Evolutionary conservation across 768 basidiomycete genomes (phyloP).

Genomic region (Amanita rubescens): DNA sequence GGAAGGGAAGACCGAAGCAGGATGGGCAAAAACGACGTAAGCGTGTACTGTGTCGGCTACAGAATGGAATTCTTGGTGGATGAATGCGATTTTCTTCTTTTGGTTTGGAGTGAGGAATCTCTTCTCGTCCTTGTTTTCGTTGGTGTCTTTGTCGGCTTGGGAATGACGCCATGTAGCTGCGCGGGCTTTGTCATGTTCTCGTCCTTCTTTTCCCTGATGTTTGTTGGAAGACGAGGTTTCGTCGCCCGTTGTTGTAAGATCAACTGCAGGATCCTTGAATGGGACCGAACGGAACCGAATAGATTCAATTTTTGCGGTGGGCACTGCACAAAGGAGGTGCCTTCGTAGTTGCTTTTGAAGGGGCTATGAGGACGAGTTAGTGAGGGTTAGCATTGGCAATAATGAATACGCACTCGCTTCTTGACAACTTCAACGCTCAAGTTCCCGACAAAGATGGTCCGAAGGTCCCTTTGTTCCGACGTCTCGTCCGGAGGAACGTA

Average conservation of each 20-base stretch:
- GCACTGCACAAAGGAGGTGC: slow-evolving; percentile 67
- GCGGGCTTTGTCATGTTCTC: slow-evolving; percentile 50
- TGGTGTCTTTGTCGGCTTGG: slow-evolving; percentile 36
- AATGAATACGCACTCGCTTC: slow-evolving; percentile 49
- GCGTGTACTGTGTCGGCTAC: slow-evolving; percentile 73
- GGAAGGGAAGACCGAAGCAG: slow-evolving; percentile 19
- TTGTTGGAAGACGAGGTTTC: slow-evolving; percentile 20
- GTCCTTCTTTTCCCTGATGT: slow-evolving; percentile 20
- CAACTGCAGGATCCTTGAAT: slow-evolving; percentile 76
- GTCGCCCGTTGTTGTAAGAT: slow-evolving; percentile 23
- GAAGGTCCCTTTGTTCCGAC: slow-evolving; percentile 58
- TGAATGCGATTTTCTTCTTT: slow-evolving; percentile 92
- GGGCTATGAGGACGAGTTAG: slow-evolving; percentile 36
- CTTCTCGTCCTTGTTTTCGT: slow-evolving; percentile 47
- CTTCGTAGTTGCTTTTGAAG: slow-evolving; percentile 67
- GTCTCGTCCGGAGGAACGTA: slow-evolving; percentile 66
- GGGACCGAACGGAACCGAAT: slow-evolving; percentile 90
- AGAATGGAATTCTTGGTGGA: slow-evolving; percentile 85
- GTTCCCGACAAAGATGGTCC: slow-evolving; percentile 93
- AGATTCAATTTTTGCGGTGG: slow-evolving; percentile 81
- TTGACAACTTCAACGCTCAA: slow-evolving; percentile 70
- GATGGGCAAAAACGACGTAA: slow-evolving; percentile 87
- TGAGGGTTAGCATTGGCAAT: neutral
- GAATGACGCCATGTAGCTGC: slow-evolving; percentile 50
- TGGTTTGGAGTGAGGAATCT: slow-evolving; percentile 70